Conservation (phyloP, 2,329 filamentous ascomycete genomes). For the Penicillium sp. region DNA sequence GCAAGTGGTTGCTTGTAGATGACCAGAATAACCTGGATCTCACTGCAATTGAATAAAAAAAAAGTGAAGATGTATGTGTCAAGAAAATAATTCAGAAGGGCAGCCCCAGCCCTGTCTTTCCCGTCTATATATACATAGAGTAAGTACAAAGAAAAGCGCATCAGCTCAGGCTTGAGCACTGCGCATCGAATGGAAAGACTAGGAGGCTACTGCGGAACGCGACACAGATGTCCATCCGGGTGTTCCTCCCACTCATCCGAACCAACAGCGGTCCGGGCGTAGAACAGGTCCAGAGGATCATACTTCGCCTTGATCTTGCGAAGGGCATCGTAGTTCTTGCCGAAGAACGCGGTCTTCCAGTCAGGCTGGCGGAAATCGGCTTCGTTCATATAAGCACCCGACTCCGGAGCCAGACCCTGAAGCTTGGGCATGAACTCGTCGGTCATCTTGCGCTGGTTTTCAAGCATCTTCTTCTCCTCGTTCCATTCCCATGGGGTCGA, state of each 20-base stretch:
- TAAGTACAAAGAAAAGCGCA: too few relatives aligned
- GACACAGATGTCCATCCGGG: conserved; percentile 3
- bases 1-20: too few relatives aligned
- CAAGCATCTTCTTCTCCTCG: conserved; percentile 27
- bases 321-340: conserved; percentile 33
- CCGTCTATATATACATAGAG: too few relatives aligned
- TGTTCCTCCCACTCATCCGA: conserved; percentile 8
- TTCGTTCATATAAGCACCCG: conserved; percentile 22
- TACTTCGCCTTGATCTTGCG: conserved; percentile 36
- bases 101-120: too few relatives aligned
- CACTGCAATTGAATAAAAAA: too few relatives aligned
- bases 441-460: conserved; percentile 36
- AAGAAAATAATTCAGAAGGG: too few relatives aligned
- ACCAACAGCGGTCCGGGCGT: conserved; percentile 17
- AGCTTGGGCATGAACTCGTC: conserved; percentile 36
- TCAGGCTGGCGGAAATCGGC: conserved; percentile 34
- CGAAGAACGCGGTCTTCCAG: conserved; percentile 36
- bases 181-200: too few relatives aligned
- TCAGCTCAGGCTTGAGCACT: too few relatives aligned
- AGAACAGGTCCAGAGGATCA: conserved; percentile 35
- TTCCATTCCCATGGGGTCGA: conserved; percentile 37
- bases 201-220: not conserved
- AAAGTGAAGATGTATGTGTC: too few relatives aligned
- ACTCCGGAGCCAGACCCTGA: conserved; percentile 33
- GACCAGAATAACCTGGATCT: too few relatives aligned